Evolutionary conservation across 345 rosid genomes (phyloP).

Genomic region (Eucalyptus viminalis): DNA sequence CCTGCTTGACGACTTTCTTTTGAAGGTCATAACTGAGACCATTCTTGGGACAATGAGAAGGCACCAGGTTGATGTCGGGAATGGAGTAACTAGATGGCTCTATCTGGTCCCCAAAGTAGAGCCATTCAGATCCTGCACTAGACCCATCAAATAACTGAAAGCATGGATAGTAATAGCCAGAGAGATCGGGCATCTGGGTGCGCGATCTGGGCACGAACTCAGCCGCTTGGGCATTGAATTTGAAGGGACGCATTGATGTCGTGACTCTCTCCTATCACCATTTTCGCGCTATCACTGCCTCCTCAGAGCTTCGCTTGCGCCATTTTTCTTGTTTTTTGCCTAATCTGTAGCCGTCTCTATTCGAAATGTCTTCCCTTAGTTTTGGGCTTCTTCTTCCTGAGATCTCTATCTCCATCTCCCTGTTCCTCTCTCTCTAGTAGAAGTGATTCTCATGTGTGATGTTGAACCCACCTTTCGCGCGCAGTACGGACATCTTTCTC

Average conservation of each 20-base stretch:
- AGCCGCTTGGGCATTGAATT: conserved; percentile 87
- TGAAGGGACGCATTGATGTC: conserved; percentile 25
- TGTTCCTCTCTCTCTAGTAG: not conserved
- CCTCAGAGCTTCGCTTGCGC: not conserved
- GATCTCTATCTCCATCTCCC: not conserved
- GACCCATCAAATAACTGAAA: conserved; percentile 41
- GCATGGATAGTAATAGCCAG: conserved; percentile 65
- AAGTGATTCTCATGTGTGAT: not conserved
- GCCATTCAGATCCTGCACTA: conserved; percentile 56
- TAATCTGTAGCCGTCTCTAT: not conserved
- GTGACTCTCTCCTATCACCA: not conserved
- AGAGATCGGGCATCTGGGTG: conserved; percentile 18
- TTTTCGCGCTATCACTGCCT: not conserved
- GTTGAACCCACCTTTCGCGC: conserved; percentile 1
- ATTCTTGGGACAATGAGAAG: conserved; percentile 29
- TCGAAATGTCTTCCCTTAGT: not conserved
- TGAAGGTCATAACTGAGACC: conserved; percentile 66
- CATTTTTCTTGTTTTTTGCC: not conserved
- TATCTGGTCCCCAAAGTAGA: conserved; percentile 54
- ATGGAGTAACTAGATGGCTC: conserved; percentile 38
- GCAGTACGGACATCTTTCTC: not conserved
- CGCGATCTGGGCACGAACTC: conserved; percentile 72
- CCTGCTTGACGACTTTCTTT: conserved; percentile 88
- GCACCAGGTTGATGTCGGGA: conserved; percentile 32
- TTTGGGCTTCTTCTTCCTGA: not conserved